Conservation (phyloP, 345 rosid species). For the Citropsis articulata region DNA sequence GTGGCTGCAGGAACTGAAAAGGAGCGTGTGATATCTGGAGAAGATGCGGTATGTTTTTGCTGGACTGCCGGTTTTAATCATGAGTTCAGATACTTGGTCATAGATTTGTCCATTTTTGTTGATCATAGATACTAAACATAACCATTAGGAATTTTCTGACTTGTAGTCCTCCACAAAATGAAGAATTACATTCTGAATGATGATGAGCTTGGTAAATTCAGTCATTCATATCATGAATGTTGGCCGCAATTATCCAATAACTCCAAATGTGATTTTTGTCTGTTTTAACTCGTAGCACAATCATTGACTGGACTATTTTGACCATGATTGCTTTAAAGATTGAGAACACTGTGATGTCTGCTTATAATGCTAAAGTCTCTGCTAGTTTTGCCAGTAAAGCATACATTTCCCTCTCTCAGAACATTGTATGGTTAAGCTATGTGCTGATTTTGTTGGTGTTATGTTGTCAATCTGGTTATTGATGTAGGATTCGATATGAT, state of each 20-base stretch:
- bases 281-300: not conserved
- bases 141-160: not conserved
- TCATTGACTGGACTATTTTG: too few species aligned
- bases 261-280: not conserved
- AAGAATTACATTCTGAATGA: too few species aligned
- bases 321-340: not conserved
- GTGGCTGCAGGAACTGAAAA: conserved; percentile 92
- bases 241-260: not conserved
- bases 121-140: not conserved
- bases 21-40: conserved; percentile 79
- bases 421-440: not conserved
- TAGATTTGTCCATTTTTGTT: not conserved
- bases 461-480: not conserved
- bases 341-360: not conserved
- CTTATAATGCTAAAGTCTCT: not conserved
- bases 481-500: not conserved
- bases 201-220: too few species aligned
- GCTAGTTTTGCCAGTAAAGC: not conserved
- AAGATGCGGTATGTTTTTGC: conserved; percentile 72
- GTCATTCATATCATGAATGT: not conserved
- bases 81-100: not conserved
- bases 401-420: not conserved
- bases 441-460: not conserved
- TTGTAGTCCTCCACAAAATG: not conserved
- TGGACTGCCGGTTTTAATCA: conserved; percentile 4